These are phyloP conservation scores for Rhizopogon roseolus DNA, from an alignment of 768 basidiomycete species.

Conservation along the genomic window DNA sequence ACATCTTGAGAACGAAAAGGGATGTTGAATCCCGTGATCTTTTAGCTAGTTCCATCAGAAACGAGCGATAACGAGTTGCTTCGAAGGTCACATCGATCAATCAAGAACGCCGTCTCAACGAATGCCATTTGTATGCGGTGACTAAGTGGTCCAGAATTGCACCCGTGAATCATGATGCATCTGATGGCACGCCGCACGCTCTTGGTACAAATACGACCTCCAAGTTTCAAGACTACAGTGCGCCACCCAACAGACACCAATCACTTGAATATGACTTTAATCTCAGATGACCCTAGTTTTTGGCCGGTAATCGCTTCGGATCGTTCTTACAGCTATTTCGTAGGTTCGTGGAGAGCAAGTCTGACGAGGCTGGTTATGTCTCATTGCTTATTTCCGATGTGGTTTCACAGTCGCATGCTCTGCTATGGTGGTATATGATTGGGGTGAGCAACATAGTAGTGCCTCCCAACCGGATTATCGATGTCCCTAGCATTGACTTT, in stretches of 20 bases:
- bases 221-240: too few relatives aligned
- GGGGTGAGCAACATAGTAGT: neutral
- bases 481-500: neutral
- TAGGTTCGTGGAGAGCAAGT: neutral
- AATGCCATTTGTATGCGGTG: too few relatives aligned
- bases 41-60: neutral
- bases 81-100: too few relatives aligned
- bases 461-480: too few relatives aligned
- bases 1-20: slow-evolving; percentile 13
- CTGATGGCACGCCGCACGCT: too few relatives aligned
- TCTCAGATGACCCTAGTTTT: neutral
- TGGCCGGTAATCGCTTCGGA: neutral
- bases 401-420: neutral
- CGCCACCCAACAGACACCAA: too few relatives aligned
- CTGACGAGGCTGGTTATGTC: neutral
- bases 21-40: slow-evolving; percentile 13
- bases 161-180: too few relatives aligned
- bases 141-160: too few relatives aligned
- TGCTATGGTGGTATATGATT: neutral
- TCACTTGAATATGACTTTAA: neutral
- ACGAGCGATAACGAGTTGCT: too few relatives aligned
- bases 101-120: too few relatives aligned
- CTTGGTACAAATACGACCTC: too few relatives aligned
- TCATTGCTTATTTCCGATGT: neutral
- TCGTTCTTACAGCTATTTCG: neutral